Base-by-base conservation (phyloP, 225 moss, liverwort and hornwort genomes). In the Sphagnum tenellum region DNA sequence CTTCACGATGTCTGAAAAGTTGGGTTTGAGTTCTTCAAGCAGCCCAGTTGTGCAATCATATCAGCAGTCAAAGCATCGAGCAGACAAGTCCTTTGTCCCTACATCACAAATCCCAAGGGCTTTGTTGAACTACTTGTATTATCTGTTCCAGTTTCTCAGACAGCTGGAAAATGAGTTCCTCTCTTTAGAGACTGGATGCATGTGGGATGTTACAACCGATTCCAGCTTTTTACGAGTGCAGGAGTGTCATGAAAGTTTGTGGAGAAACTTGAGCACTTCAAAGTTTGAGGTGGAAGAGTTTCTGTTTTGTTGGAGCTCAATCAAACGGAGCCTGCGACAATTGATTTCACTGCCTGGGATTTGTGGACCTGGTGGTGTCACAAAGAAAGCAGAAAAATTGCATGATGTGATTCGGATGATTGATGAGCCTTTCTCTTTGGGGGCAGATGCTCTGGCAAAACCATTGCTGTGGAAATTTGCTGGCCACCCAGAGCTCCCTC, bases 241-340 rank as follows among this genome's bases (percentile, higher is more conserved):
- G 72, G 83, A 98, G 58, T 90, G 90, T 85, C 96, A 98, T 83
- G 89, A 82, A 81, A 83, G 83, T 53, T 69, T 90, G 62, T 93
- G 90, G 90, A 87, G 79, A 48, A 75, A 83, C 58, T 68, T 90
- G 62, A 75, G 58, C 55, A 63, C 66, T 44, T 50, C 87, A 29
- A 74, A 74, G 54, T 85, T 89, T 58, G 77, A 75, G 55, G 63
- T 74, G 45, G 92, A 87, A 78, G 58, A 65, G 11, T 92, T 90
- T 46, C 67, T 93, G 65, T 89, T 93, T 60, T 75, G 81, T 57
- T 98, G 96, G 96, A 66, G 73, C 56, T 78, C 78, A 68, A 65
- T 82, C 59, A 98, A 89, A 69, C 78, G 72, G 62, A 74, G 74
- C 66, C 73, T 90, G 29, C 58, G 83, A 62, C 67, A 68, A n/a